Percentiles rank a stretch among this genome's conserved stretches.
These are phyloP conservation scores for Rubia yunnanensis DNA, from an alignment of 257 asterid genomes.

Conservation along the genomic window DNA sequence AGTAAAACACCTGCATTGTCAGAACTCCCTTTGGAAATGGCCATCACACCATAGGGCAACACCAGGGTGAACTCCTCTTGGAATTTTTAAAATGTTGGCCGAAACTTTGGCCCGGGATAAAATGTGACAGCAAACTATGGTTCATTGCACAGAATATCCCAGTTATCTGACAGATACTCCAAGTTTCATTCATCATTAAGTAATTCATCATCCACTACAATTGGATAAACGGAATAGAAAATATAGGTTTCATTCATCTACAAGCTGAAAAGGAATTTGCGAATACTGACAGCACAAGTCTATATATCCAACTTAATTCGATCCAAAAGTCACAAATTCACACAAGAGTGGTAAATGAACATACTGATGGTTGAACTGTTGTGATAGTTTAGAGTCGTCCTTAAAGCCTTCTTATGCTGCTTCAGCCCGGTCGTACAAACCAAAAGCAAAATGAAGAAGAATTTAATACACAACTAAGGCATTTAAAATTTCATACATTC, in stretches of 20 bases:
- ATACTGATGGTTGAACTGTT: conserved; percentile 58
- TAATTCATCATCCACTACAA: too few species aligned
- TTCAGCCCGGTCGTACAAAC: conserved; percentile 49
- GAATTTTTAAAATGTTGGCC: too few species aligned
- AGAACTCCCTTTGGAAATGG: too few species aligned
- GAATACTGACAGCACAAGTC: too few species aligned
- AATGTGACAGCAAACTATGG: background rate
- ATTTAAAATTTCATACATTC: background rate
- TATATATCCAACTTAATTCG: background rate
- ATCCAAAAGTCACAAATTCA: background rate
- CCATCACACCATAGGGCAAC: too few species aligned
- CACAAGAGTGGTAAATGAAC: conserved; percentile 1
- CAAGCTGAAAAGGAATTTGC: too few species aligned
- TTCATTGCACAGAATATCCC: too few species aligned
- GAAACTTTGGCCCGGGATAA: background rate
- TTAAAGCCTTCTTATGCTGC: conserved; percentile 37
- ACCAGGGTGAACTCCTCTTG: too few species aligned
- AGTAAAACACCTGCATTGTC: too few species aligned
- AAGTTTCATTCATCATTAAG: too few species aligned
- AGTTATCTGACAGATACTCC: too few species aligned
- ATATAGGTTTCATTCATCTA: background rate
- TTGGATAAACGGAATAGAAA: background rate
- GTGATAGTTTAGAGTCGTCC: conserved; percentile 43
- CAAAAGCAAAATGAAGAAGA: background rate
- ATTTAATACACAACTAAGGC: background rate